Base-by-base conservation (phyloP, 2,329 filamentous ascomycete species). In the Akanthomyces muscarius region DNA sequence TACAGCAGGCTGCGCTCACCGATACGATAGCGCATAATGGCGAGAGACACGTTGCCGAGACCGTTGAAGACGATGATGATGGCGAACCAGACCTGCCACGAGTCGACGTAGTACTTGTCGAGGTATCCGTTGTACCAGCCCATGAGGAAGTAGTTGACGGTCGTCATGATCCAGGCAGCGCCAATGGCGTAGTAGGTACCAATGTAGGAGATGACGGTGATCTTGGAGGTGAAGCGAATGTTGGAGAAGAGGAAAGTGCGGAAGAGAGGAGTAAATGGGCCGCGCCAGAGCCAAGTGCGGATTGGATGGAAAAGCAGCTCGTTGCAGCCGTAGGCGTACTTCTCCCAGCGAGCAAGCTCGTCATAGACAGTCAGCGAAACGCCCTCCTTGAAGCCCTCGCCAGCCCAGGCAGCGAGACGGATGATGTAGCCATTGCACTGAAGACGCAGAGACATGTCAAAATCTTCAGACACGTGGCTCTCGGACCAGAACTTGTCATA, bases 401-500 rank as follows among this genome's bases (percentile, higher is more conserved):
- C 83, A 59, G 87, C 84, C 75, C 90, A 92, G 0, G 86, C 83
- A 11, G 85, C 89, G 0, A 91, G 78, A 13, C 89, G 87, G 52
- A 91, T 84, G 42, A 86, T 80, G 73, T 89, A 90, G 25, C 88
- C 88, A 18, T 78, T 79, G 66, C 84, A 86, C 72, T 92, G 89
- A 3, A 92, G 80, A 45, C 89, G 86, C 0, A 92, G 80, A 13
- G 87, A 83, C 75, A 91, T 89, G 65, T 92, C 89, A 61, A 92
- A 92, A 69, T 92, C 89, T 65, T 92, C 89, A 0, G 89, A 91
- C 0, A 92, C 89, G 68, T 89, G 88, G 5, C 81, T 82, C 71
- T 92, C 89, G 7, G 88, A 90, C 89, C 89, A 92, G 75, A 85
- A 91, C 18, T 86, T 83, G 66, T 86, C 81, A 14, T 42, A 52